phyloP scores from a whole-genome alignment of 208 protist species.

The Leishmania aethiopica region DNA sequence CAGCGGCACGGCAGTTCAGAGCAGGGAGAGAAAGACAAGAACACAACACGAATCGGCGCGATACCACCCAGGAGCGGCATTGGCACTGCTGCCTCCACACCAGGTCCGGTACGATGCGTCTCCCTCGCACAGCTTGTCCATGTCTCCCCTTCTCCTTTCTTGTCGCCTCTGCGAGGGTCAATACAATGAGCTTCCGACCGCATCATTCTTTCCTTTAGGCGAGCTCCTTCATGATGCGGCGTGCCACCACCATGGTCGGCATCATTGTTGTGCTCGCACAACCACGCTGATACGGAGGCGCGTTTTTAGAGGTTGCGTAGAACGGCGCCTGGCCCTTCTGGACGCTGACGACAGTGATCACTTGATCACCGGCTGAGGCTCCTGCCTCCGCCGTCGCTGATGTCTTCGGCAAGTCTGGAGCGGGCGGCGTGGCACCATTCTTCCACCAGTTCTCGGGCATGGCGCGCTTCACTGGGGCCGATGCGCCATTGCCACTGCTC shows the following conservation, averaged over 20 bases:
- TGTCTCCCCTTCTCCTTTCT: neutral
- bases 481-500: neutral
- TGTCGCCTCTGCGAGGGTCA: neutral
- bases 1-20: neutral
- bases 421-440: slow-evolving; percentile 5
- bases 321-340: slow-evolving; percentile 73
- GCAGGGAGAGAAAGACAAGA: neutral
- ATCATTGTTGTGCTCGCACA: slow-evolving; percentile 82
- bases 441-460: slow-evolving; percentile 86
- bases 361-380: neutral
- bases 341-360: slow-evolving; percentile 77
- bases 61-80: neutral
- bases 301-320: slow-evolving; percentile 54
- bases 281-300: slow-evolving; percentile 71
- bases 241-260: slow-evolving; percentile 45
- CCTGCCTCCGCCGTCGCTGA: neutral
- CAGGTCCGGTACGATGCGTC: neutral
- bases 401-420: neutral
- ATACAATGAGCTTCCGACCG: neutral
- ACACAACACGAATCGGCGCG: neutral
- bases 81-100: neutral
- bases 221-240: slow-evolving; percentile 58
- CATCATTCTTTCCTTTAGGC: slow-evolving; percentile 1
- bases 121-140: neutral
- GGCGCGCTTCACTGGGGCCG: slow-evolving; percentile 7